Base-by-base conservation (phyloP, 192 early-diverging fungal genomes). In the Geranomyces michiganensis region DNA sequence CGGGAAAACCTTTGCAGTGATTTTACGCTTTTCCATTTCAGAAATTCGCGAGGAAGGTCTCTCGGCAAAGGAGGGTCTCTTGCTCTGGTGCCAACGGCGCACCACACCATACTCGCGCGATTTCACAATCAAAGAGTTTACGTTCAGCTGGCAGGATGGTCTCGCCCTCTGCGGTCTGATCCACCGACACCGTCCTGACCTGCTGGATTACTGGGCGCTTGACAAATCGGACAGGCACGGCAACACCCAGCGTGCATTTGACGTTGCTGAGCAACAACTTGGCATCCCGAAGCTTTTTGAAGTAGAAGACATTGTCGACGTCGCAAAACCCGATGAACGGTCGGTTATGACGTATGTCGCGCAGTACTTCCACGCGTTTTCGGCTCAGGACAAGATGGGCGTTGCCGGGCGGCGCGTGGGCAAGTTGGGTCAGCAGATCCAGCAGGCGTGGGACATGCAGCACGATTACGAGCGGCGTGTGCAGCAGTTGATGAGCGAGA, bases 271-370 rank as follows among this genome's bases (percentile, higher is more conserved):
- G 67, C 82, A 87, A 59, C 84, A 96, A 70, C 82, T 97, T 56
- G 90, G 89, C 43, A 97, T 98, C 67, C 91, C 95, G 21, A 92
- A 94, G 81, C 86, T 98, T 27, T 86, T 98, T 62, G 95, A 93
- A 77, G 95, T 97, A 1, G 95, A 98, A 73, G 96, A 98, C 80
- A 85, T 98, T 22, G 93, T 94, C 63, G 96, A 97, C 77, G 89
- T 92, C 22, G 74, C 82, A 64, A 97, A 95, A 83, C 95, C 95
- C 27, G 96, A 98, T 81, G 95, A 98, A 70, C 85, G 91, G 29
- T 98, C 96, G 9, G 88, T 98, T 19, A 98, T 97, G 94, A 97
- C 96, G 32, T 98, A 98, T 63, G 94, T 97, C 21, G 95, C 96
- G 14, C 92, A 96, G 79, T 98, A 97, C 76, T 98, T 96, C 86